Conservation (phyloP, 1,284 basidiomycete species). For the Tilletia caries region DNA sequence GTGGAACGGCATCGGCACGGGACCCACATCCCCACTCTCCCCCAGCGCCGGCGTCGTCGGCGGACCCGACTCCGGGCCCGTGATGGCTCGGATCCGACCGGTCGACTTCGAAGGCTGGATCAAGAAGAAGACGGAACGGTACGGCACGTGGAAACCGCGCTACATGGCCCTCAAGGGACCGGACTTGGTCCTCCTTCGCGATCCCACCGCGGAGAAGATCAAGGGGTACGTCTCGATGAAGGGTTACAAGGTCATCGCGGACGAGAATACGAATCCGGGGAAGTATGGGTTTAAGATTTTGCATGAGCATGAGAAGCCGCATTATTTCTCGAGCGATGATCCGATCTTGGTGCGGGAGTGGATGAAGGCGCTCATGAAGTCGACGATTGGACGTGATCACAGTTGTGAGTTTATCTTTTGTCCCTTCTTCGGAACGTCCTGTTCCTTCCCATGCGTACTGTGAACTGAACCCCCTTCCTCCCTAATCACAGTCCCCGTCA, state of each 20-base stretch:
- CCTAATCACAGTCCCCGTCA: constrained; percentile 63
- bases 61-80: constrained; percentile 14
- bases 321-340: constrained; percentile 88
- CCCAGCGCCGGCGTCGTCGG: neutral
- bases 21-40: neutral
- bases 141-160: constrained; percentile 86
- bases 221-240: constrained; percentile 90
- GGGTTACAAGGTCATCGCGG: constrained; percentile 89
- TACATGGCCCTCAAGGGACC: constrained; percentile 96
- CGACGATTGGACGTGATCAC: constrained; percentile 74
- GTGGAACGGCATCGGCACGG: constrained; percentile 17
- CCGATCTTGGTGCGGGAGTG: constrained; percentile 80
- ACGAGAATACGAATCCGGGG: constrained; percentile 86
- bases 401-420: constrained; percentile 23
- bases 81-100: constrained; percentile 47
- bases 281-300: constrained; percentile 92
- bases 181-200: constrained; percentile 40
- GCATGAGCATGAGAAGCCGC: constrained; percentile 80
- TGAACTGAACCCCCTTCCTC: neutral
- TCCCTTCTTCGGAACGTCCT: neutral
- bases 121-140: constrained; percentile 89
- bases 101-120: constrained; percentile 68
- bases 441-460: neutral
- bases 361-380: constrained; percentile 99
- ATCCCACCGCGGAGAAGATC: constrained; percentile 60